Evolutionary conservation across 2,329 filamentous ascomycete genomes (phyloP), one percentile per base, ranked within the genome.

Genomic region (Diplodia mutila): DNA sequence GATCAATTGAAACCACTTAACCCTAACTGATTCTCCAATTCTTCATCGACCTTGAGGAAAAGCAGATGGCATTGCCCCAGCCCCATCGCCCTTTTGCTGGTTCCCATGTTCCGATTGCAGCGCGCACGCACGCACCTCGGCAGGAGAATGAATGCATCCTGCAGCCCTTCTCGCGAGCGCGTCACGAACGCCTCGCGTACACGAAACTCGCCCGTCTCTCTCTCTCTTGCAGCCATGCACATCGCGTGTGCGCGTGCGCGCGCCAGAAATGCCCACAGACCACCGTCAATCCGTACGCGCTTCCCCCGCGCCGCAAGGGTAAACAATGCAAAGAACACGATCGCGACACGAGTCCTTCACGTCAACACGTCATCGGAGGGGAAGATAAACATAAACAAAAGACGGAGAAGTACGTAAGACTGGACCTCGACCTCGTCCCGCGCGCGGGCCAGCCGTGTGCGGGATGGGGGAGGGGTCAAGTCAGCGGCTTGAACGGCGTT

Each of bases 141-240:
- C 7, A n/a, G 39, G 9, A 18, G 42, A 8, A 9, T 21, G n/a
- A 21, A 46, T 46, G 42, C 42, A 46, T 21, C 42, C 42, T 46
- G 16, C 29, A 29, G 18, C n/a, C 46, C 46, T 21, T 18, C 51
- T 54, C 53, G 53, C 54, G 34, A 23, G 23, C 59, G 59, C 59
- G 59, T 63, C 59, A 63, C 59, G 59, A 63, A 63, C 59, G 27
- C 59, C 59, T 34, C 59, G 29, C 59, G 57, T 48, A 32, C 57
- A 61, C 57, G 59, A 46, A 46, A 46, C 27, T 37, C 49, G 18
- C 8, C 34, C 52, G 52, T n/a, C 29, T 32, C 29, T 32, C 29
- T 32, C 29, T 29, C 8, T 6, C 29, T 32, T 32, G 29, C 29
- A 8, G 6, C 7, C 3, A 32, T 32, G 2, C 3, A 1, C 29